phyloP scores from a whole-genome alignment of 148 eudicot genomes.

The Chenopodium album region DNA sequence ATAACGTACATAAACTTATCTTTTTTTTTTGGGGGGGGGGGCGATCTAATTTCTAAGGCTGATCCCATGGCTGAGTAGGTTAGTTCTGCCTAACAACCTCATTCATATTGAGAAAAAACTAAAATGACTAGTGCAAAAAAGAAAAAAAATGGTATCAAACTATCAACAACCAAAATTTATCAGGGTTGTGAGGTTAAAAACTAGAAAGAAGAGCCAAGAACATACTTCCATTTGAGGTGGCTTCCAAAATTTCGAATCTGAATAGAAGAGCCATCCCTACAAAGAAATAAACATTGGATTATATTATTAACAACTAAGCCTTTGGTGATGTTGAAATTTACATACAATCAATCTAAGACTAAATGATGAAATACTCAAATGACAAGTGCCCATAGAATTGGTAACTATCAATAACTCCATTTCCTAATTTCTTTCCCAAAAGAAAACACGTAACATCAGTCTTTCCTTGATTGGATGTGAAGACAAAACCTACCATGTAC shows the following conservation, averaged over 20 bases:
- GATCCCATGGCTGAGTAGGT: no score
- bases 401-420: no score
- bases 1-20: background rate
- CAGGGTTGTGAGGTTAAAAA: no score
- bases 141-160: no score
- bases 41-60: no score
- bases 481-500: background rate
- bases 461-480: background rate
- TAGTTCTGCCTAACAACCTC: no score
- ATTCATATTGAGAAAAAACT: no score
- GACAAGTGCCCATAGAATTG: background rate
- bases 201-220: background rate
- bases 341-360: background rate
- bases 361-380: background rate
- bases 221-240: slow-evolving; percentile 96
- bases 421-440: no score
- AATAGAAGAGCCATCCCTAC: slow-evolving; percentile 98
- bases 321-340: background rate
- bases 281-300: slow-evolving; percentile 4
- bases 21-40: no score
- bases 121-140: no score
- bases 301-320: background rate
- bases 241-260: slow-evolving; percentile 91
- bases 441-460: background rate
- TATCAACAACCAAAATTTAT: no score